These are phyloP conservation scores for Alectoria sarmentosa DNA, from an alignment of 495 filamentous ascomycete genomes.

Conservation along the genomic window DNA sequence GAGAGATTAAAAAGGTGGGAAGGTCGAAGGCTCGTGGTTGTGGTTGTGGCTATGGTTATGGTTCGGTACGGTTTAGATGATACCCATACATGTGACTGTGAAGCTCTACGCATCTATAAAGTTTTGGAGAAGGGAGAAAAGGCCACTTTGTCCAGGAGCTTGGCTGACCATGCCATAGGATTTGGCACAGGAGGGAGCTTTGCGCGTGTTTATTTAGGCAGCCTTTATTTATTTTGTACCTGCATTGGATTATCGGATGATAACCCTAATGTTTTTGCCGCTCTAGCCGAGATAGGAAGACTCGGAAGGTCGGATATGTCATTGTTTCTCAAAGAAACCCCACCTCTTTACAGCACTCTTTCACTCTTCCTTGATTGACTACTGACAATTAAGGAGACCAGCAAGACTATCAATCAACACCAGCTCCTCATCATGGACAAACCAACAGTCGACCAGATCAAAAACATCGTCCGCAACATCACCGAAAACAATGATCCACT, in stretches of 20 bases:
- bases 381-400: too few species aligned
- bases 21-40: neutral
- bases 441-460: neutral
- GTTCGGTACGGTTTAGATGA: neutral
- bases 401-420: too few species aligned
- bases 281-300: neutral
- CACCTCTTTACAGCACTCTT: too few species aligned
- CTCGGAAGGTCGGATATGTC: neutral
- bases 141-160: too few species aligned
- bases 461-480: conserved; percentile 4
- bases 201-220: too few species aligned
- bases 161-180: too few species aligned
- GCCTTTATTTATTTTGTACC: neutral
- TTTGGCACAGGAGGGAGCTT: too few species aligned
- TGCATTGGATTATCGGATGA: neutral
- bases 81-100: conserved; percentile 11
- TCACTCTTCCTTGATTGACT: too few species aligned
- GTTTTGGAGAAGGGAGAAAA: too few species aligned
- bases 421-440: conserved; percentile 3
- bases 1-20: conserved; percentile 44
- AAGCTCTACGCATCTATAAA: too few species aligned
- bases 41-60: neutral
- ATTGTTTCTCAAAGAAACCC: neutral
- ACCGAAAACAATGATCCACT: conserved; percentile 9
- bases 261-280: neutral